Percentiles rank a stretch among this genome's conserved stretches.
Conservation (phyloP, 768 basidiomycete genomes). For the Suillus subaureus region DNA sequence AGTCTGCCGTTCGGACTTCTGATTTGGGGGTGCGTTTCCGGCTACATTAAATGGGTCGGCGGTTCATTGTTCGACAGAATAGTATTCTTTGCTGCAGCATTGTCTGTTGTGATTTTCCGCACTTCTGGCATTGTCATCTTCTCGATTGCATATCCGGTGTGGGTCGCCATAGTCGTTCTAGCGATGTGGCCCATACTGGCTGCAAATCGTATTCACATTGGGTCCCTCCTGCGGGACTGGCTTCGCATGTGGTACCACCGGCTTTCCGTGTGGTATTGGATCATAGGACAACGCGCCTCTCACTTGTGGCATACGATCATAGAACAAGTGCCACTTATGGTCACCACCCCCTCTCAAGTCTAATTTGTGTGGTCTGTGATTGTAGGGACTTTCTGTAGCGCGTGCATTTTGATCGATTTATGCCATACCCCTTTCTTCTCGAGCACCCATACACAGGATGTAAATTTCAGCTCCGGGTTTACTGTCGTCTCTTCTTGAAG, state of each 20-base stretch:
- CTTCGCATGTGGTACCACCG: neutral
- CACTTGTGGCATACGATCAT: neutral
- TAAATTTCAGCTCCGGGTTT: no score
- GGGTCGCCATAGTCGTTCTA: conserved; percentile 2
- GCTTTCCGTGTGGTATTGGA: neutral
- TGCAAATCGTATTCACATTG: neutral
- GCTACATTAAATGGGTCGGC: no score
- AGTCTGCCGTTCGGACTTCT: conserved; percentile 35
- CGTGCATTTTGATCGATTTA: no score
- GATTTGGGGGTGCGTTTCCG: conserved; percentile 30
- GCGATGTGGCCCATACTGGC: conserved; percentile 3
- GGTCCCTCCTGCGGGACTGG: neutral
- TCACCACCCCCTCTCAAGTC: neutral
- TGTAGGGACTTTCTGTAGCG: neutral
- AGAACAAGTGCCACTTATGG: neutral
- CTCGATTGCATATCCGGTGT: conserved; percentile 9
- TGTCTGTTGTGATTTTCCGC: conserved; percentile 29
- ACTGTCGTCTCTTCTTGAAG: neutral
- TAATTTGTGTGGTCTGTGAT: neutral
- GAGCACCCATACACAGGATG: neutral
- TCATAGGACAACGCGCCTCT: neutral
- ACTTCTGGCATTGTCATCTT: conserved; percentile 17
- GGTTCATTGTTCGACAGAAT: conserved; percentile 11
- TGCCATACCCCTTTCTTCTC: neutral
- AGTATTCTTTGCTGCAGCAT: conserved; percentile 28